Evolutionary conservation across 805 yeast species (phyloP).

Genomic region (Pichia pseudocactophila): DNA sequence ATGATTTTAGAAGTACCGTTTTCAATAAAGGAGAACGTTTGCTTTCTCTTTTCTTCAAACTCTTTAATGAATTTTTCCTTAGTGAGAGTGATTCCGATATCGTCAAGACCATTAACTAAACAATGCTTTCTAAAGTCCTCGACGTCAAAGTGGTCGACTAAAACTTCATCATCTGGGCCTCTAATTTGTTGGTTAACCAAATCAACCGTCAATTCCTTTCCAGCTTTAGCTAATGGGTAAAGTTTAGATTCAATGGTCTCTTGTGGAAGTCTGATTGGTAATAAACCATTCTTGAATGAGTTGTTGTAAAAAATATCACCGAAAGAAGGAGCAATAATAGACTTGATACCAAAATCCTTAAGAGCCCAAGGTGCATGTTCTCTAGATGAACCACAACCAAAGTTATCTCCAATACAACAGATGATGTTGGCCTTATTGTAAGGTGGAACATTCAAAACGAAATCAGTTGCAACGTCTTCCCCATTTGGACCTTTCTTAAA

Average conservation of each 20-base stretch:
- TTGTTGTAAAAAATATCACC: conserved; percentile 98
- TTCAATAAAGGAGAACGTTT: conserved; percentile 83
- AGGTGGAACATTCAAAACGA: conserved; percentile 78
- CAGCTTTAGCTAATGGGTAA: conserved; percentile 71
- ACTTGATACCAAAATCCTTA: conserved; percentile 92
- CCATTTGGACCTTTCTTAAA: conserved; percentile 62
- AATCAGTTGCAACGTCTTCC: conserved; percentile 76
- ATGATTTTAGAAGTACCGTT: conserved; percentile 60
- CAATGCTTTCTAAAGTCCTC: conserved; percentile 94
- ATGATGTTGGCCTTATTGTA: conserved; percentile 73
- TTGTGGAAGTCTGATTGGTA: conserved; percentile 87
- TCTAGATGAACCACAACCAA: conserved; percentile 98
- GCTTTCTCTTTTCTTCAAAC: conserved; percentile 72
- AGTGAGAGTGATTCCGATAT: conserved; percentile 89
- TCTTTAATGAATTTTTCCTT: conserved; percentile 68
- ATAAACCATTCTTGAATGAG: conserved; percentile 90
- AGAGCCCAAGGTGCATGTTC: conserved; percentile 99
- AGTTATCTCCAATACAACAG: conserved; percentile 91
- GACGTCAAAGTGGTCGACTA: conserved; percentile 77
- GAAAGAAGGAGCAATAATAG: conserved; percentile 94
- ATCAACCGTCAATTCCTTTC: conserved; percentile 67
- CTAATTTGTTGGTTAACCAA: conserved; percentile 77
- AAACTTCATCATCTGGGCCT: conserved; percentile 57
- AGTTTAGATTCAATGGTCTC: conserved; percentile 63
- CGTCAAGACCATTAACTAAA: conserved; percentile 89